Base-by-base conservation (phyloP, 2,329 filamentous ascomycete species). In the Aspergillus caelatus region DNA sequence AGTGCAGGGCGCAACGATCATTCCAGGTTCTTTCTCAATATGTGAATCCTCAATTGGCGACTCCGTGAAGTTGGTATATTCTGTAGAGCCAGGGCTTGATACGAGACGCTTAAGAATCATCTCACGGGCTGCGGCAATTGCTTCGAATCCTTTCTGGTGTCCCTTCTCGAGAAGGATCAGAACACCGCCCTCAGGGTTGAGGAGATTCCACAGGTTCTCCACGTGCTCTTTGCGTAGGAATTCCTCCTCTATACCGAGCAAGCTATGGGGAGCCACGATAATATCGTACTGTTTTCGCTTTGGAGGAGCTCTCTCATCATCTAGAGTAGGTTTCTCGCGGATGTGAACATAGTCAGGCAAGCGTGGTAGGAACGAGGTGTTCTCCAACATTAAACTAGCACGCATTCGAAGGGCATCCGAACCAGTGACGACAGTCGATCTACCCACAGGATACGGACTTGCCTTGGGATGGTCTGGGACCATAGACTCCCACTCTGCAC, bases 131-230 rank as follows among this genome's bases (percentile, higher is more conserved):
- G 91, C 91, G 12, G 93, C 94, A 46, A 99, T 88, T 16, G 92
- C 91, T 76, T 98, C 95, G 69, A 99, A 99, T 0, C 95, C 95
- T 50, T 92, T 88, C 14, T 93, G 92, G 14, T 96, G 87, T 0
- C 93, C 95, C 77, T 97, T 98, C 76, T 99, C 95, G 26, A 97
- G 81, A 3, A 98, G 79, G 56, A 98, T 87, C 5, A 99, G 83
- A 16, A 99, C 86, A 41, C 95, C 95, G 1, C 94, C 94, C 21
- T 94, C 85, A 1, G 91, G 91, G 58, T 91, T 92, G 4, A 97
- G 83, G 57, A 97, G 83, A 16, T 88, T 89, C 95, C 95, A 99
- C 1, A 98, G 85, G 65, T 96, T 97, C 73, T 96, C 89, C 23
- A 97, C 82, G 58, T 95, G 84, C 39, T 90, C 86, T 72, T 91